A percentile compares a stretch with the other conserved stretches of the same genome.
Evolutionary conservation across 1,284 basidiomycete species (phyloP).

Genomic region (Ustilago hordei): DNA sequence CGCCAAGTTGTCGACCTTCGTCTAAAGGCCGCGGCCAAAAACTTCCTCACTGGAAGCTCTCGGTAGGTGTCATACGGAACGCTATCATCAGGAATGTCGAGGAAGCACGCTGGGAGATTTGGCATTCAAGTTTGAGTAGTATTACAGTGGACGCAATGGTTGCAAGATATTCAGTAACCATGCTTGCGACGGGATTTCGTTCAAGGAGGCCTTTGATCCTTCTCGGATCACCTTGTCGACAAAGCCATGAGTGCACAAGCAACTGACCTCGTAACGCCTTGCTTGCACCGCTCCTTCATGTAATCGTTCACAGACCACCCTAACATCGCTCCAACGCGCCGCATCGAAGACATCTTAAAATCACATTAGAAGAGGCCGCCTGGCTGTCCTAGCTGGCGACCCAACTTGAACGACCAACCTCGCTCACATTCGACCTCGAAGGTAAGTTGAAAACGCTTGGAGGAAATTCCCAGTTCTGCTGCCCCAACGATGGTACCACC

Average conservation of each 20-base stretch:
- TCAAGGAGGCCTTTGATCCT: neutral
- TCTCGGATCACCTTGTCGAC: neutral
- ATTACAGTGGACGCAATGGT: neutral
- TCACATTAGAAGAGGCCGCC: constrained; percentile 45
- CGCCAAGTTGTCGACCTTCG: constrained; percentile 54
- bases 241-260: neutral
- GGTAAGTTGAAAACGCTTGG: constrained; percentile 18
- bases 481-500: neutral
- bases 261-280: constrained; percentile 7
- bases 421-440: constrained; percentile 14
- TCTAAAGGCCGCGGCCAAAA: constrained; percentile 57
- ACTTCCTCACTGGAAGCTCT: constrained; percentile 54
- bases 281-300: neutral
- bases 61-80: constrained; percentile 16
- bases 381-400: constrained; percentile 56
- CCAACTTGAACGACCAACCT: constrained; percentile 40
- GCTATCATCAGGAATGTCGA: neutral
- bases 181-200: neutral
- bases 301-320: constrained; percentile 31
- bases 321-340: constrained; percentile 42
- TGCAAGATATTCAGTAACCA: neutral
- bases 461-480: neutral
- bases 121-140: neutral
- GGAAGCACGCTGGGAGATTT: neutral
- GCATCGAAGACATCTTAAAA: constrained; percentile 48